phyloP scores from a whole-genome alignment of 768 basidiomycete species.

The Hygrophoropsis aurantiaca region DNA sequence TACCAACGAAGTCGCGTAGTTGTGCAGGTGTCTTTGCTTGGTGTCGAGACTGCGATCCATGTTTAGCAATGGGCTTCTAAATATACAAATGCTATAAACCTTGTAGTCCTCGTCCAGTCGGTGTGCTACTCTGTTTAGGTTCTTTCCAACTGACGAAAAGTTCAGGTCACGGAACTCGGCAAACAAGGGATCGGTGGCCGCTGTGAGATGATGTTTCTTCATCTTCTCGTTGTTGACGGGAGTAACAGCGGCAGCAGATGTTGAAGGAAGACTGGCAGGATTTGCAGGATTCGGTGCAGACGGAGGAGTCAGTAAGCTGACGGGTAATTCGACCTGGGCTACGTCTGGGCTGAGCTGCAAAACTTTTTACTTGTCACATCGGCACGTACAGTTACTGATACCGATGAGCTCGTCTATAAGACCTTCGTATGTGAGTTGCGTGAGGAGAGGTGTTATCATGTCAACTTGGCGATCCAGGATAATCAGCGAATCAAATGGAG shows the following conservation, averaged over 20 bases:
- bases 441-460: conserved; percentile 93
- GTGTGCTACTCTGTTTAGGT: conserved; percentile 77
- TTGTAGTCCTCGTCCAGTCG: conserved; percentile 93
- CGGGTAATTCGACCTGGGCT: conserved; percentile 79
- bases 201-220: conserved; percentile 86
- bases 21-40: conserved; percentile 91
- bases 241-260: conserved; percentile 43
- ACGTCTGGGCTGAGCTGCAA: background rate
- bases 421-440: conserved; percentile 95
- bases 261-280: conserved; percentile 40
- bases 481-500: conserved; percentile 81
- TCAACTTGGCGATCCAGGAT: conserved; percentile 89
- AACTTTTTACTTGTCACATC: background rate
- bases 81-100: conserved; percentile 35
- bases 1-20: conserved; percentile 92
- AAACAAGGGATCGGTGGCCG: conserved; percentile 76
- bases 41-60: conserved; percentile 59
- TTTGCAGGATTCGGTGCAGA: conserved; percentile 39
- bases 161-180: conserved; percentile 86
- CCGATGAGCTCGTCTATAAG: conserved; percentile 91
- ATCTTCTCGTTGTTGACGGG: conserved; percentile 74
- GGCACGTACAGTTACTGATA: conserved; percentile 77
- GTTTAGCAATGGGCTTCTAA: conserved; percentile 4
- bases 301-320: conserved; percentile 64
- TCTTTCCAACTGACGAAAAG: conserved; percentile 84